Evolutionary conservation across 2,329 filamentous ascomycete species (phyloP).

Genomic region (Coniochaeta prunicola): DNA sequence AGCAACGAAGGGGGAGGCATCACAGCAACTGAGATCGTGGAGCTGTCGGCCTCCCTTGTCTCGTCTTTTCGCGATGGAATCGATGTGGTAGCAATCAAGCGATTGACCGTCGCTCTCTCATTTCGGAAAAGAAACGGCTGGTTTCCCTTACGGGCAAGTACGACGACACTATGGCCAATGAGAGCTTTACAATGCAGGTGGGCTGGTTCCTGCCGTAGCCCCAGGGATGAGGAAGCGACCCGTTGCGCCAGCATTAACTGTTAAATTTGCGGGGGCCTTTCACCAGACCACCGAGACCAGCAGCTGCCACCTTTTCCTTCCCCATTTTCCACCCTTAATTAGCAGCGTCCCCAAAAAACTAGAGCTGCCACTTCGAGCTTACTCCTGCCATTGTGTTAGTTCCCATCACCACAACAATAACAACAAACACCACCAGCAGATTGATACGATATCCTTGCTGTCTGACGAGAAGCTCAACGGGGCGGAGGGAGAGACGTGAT

Average conservation of each 20-base stretch:
- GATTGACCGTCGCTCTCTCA: not conserved
- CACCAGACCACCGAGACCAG: conserved; percentile 9
- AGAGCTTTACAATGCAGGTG: not conserved
- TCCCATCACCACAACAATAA: not conserved
- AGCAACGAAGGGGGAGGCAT: not conserved
- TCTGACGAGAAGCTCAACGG: too few species aligned
- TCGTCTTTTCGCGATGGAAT: not conserved
- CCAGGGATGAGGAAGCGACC: not conserved
- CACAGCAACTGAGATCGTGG: not conserved
- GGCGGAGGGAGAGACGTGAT: not conserved
- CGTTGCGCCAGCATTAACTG: conserved; percentile 15
- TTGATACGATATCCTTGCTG: not conserved
- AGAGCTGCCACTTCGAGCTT: conserved; percentile 1
- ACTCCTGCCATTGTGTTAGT: not conserved
- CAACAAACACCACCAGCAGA: not conserved
- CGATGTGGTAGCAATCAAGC: not conserved
- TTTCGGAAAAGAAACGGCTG: conserved; percentile 1
- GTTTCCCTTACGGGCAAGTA: conserved; percentile 1
- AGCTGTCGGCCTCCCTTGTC: not conserved
- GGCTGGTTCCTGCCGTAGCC: not conserved
- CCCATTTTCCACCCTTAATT: conserved; percentile 3
- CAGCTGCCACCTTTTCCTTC: conserved; percentile 6
- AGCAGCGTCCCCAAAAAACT: conserved; percentile 1
- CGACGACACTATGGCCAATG: not conserved
- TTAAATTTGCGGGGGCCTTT: conserved; percentile 13